These are phyloP conservation scores for Hibiscus mutabilis DNA, from an alignment of 345 rosid species.

Conservation along the genomic window DNA sequence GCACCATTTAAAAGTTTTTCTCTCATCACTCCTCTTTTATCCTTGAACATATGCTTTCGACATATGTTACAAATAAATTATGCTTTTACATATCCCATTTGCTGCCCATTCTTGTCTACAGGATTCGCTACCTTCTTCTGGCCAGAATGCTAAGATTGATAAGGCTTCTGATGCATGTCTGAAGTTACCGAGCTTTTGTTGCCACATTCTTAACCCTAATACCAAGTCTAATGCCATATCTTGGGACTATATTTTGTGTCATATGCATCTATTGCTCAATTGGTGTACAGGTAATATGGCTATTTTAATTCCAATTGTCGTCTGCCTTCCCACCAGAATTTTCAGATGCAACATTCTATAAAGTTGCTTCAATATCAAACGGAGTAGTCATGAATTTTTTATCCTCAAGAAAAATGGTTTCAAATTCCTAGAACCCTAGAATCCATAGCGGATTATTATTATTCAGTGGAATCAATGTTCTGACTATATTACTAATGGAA, in stretches of 20 bases:
- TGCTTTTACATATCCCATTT: slow-evolving; percentile 8
- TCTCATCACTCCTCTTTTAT: background rate
- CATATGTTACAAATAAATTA: background rate
- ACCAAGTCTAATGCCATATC: slow-evolving; percentile 95
- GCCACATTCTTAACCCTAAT: slow-evolving; percentile 85
- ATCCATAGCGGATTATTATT: background rate
- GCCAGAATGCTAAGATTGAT: slow-evolving; percentile 90
- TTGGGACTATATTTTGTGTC: slow-evolving; percentile 81
- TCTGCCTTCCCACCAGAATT: background rate
- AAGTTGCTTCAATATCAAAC: background rate
- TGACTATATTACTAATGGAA: background rate
- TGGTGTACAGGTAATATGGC: slow-evolving; percentile 68
- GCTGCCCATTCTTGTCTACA: slow-evolving; percentile 25
- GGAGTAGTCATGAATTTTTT: background rate
- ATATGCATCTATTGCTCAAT: slow-evolving; percentile 86
- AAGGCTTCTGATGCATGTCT: slow-evolving; percentile 77
- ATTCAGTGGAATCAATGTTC: background rate
- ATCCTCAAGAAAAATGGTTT: background rate
- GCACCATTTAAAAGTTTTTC: background rate
- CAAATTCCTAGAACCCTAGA: background rate
- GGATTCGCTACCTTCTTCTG: slow-evolving; percentile 97
- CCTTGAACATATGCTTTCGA: background rate
- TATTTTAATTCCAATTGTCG: background rate
- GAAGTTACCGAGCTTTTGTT: slow-evolving; percentile 71
- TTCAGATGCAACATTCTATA: background rate